A percentile compares a stretch with the other conserved stretches of the same genome.
Conservation (phyloP, 768 basidiomycete genomes). For the Lactarius sanguifluus region DNA sequence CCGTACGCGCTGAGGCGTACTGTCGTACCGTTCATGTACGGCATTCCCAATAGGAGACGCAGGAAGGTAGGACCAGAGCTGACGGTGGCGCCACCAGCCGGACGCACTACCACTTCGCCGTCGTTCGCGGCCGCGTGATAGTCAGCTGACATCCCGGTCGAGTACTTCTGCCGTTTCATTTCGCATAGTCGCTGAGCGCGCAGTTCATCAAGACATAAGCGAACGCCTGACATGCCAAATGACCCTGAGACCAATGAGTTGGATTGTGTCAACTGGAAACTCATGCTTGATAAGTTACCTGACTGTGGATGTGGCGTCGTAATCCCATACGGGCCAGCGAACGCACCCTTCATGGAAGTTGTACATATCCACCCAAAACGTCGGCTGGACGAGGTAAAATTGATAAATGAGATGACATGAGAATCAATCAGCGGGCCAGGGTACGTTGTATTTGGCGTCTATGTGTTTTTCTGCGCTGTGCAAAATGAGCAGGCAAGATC, state of each 20-base stretch:
- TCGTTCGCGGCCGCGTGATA: slow-evolving; percentile 10
- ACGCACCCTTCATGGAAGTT: not conserved
- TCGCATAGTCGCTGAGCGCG: not conserved
- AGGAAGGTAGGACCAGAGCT: not conserved
- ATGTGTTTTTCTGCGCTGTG: not conserved
- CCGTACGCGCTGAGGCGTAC: slow-evolving; percentile 1
- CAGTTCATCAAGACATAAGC: too few species aligned
- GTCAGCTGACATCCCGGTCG: slow-evolving; percentile 11
- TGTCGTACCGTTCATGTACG: slow-evolving; percentile 4
- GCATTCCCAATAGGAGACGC: slow-evolving; percentile 1
- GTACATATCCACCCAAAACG: not conserved
- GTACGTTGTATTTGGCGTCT: not conserved
- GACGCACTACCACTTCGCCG: not conserved
- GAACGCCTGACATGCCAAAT: not conserved
- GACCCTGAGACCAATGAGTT: not conserved
- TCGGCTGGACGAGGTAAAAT: not conserved
- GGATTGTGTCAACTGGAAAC: slow-evolving; percentile 2
- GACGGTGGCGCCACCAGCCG: not conserved
- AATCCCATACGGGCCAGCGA: not conserved
- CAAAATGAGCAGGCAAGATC: not conserved
- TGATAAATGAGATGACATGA: not conserved
- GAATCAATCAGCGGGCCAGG: not conserved
- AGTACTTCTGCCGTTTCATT: slow-evolving; percentile 1
- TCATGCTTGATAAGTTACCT: not conserved
- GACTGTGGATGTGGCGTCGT: not conserved